A percentile compares a stretch with the other conserved stretches of the same genome.
Evolutionary conservation across 208 protist species (phyloP).

Genomic region (Leishmania tropica): DNA sequence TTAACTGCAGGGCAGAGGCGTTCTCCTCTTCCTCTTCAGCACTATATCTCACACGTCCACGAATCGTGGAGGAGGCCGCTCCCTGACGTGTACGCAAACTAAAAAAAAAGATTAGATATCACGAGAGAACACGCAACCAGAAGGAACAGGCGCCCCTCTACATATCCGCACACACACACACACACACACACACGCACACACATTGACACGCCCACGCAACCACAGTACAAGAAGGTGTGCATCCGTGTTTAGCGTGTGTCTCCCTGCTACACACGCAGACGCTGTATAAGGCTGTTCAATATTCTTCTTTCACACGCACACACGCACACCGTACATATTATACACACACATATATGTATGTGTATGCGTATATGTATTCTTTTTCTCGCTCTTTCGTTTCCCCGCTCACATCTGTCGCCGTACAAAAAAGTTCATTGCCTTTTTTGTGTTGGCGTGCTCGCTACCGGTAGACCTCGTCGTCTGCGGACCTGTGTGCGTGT

Average conservation of each 20-base stretch:
- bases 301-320: neutral
- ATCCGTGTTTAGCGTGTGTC: neutral
- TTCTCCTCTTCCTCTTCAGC: neutral
- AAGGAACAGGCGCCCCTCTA: neutral
- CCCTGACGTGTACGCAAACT: neutral
- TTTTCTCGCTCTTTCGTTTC: neutral
- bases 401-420: neutral
- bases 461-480: neutral
- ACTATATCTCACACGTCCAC: neutral
- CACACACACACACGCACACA: neutral
- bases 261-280: neutral
- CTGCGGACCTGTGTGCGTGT: neutral
- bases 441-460: neutral
- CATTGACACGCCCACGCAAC: neutral
- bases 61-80: neutral
- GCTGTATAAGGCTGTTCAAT: neutral
- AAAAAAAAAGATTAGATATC: neutral
- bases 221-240: neutral
- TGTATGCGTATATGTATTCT: neutral
- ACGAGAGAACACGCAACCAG: neutral
- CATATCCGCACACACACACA: slow-evolving; percentile 1
- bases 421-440: neutral
- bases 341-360: neutral
- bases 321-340: neutral
- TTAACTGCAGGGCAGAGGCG: neutral